These are phyloP conservation scores for Syncephalastrum sp. DNA, from an alignment of 371 early-diverging fungal species.

Conservation along the genomic window DNA sequence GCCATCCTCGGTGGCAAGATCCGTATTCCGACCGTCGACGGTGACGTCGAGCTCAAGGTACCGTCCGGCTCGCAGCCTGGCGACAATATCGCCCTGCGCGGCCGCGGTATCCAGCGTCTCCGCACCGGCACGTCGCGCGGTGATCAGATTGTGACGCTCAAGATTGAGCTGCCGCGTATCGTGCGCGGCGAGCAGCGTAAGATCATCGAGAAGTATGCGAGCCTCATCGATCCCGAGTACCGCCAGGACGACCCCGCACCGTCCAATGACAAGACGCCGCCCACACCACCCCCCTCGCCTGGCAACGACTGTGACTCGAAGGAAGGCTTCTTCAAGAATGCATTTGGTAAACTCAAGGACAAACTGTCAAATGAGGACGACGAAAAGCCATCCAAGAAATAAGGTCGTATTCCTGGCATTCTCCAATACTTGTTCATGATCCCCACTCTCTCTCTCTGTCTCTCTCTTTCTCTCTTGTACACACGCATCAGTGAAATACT, in stretches of 20 bases:
- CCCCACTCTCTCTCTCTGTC: too few relatives aligned
- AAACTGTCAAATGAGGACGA: slow-evolving; percentile 23
- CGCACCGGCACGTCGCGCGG: slow-evolving; percentile 58
- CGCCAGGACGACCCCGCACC: slow-evolving; percentile 13
- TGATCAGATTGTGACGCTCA: slow-evolving; percentile 84
- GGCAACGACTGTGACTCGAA: neutral
- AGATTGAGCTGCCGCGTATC: slow-evolving; percentile 67
- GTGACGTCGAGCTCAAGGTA: slow-evolving; percentile 88
- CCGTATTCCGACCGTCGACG: slow-evolving; percentile 87
- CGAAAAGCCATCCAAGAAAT: slow-evolving; percentile 10
- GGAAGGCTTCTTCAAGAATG: slow-evolving; percentile 30
- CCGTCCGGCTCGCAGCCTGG: slow-evolving; percentile 87
- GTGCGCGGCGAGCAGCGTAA: slow-evolving; percentile 38
- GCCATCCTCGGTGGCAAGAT: slow-evolving; percentile 87
- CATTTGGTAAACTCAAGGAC: slow-evolving; percentile 32
- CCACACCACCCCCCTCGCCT: slow-evolving; percentile 17
- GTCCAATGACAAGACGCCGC: slow-evolving; percentile 5
- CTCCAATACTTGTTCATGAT: too few relatives aligned
- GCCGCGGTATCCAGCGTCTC: slow-evolving; percentile 71
- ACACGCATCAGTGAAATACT: too few relatives aligned
- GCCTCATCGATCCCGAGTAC: slow-evolving; percentile 35
- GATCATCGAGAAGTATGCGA: slow-evolving; percentile 35
- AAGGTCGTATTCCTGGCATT: too few relatives aligned
- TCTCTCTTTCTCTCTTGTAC: too few relatives aligned
- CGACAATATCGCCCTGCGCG: slow-evolving; percentile 73